A percentile compares a stretch with the other conserved stretches of the same genome.
These are phyloP conservation scores for Gyromitra esculenta DNA, from an alignment of 2,329 filamentous ascomycete genomes.

Conservation along the genomic window DNA sequence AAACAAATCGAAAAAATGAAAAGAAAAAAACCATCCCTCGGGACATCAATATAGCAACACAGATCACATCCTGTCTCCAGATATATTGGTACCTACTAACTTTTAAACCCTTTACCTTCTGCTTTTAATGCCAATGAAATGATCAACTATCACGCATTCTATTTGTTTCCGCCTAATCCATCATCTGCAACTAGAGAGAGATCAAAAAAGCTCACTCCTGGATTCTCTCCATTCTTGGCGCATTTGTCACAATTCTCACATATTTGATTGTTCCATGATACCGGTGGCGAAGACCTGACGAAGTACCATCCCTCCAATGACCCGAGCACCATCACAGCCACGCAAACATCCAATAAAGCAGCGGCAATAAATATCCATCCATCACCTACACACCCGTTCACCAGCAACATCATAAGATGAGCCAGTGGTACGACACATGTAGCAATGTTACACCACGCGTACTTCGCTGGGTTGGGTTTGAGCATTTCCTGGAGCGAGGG, in stretches of 20 bases:
- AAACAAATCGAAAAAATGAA: too few species aligned
- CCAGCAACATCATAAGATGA: conserved; percentile 7
- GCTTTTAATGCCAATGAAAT: not conserved
- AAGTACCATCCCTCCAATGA: conserved; percentile 7
- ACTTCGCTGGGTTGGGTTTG: conserved; percentile 17
- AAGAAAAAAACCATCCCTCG: too few species aligned
- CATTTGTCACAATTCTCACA: conserved; percentile 19
- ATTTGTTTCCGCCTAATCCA: not conserved
- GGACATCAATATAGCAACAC: too few species aligned
- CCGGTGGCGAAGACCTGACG: not conserved
- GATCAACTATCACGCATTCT: not conserved
- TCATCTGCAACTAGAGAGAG: conserved; percentile 6
- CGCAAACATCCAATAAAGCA: conserved; percentile 10
- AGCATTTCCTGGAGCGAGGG: conserved; percentile 28
- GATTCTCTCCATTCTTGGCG: conserved; percentile 21
- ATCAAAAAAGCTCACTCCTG: conserved; percentile 24
- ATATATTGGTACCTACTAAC: too few species aligned
- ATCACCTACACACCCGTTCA: not conserved
- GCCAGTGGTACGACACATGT: conserved; percentile 11
- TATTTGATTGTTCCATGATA: not conserved
- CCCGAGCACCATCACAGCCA: conserved; percentile 16
- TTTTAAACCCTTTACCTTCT: too few species aligned
- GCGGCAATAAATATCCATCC: conserved; percentile 11
- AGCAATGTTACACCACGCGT: conserved; percentile 27
- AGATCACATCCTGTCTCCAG: too few species aligned